Conservation (phyloP, 352 stramenopile genomes). For the Pythium sukuiense region DNA sequence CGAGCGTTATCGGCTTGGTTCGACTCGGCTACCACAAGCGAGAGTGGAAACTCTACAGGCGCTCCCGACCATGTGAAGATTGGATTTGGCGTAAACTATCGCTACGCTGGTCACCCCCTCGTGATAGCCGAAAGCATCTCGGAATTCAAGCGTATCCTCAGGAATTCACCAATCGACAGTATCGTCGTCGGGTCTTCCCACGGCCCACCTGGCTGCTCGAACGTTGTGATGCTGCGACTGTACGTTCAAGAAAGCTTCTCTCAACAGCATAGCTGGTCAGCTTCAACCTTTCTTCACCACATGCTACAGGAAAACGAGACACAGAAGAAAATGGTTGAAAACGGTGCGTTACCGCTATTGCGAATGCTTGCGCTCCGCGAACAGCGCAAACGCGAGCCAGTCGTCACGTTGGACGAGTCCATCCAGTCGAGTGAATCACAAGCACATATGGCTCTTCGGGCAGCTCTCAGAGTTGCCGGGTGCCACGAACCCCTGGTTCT, state of each 20-base stretch:
- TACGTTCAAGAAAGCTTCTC: constrained; percentile 21
- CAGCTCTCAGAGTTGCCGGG: constrained; percentile 2
- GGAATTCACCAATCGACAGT: constrained; percentile 5
- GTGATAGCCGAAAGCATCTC: neutral
- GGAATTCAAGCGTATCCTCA: constrained; percentile 2
- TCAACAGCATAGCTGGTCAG: constrained; percentile 7
- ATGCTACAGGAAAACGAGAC: constrained; percentile 4
- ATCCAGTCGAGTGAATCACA: constrained; percentile 5
- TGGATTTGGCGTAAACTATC: constrained; percentile 26
- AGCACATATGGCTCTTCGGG: constrained; percentile 13
- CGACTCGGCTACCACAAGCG: neutral
- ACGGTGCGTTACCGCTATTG: constrained; percentile 23
- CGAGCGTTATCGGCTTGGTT: constrained; percentile 17
- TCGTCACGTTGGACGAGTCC: constrained; percentile 1
- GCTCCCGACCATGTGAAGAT: neutral
- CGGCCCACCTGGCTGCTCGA: neutral
- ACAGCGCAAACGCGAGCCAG: constrained; percentile 3
- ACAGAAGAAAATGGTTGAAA: constrained; percentile 7
- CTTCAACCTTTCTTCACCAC: neutral
- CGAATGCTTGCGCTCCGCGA: constrained; percentile 24
- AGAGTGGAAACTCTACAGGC: neutral
- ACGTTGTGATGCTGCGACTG: constrained; percentile 16
- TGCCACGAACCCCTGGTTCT: constrained; percentile 1
- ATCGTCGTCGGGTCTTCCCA: constrained; percentile 12
- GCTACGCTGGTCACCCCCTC: constrained; percentile 8